Evolutionary conservation across 768 basidiomycete genomes (phyloP), one percentile per base, ranked within the genome.

Genomic region (Scleroderma bovista): DNA sequence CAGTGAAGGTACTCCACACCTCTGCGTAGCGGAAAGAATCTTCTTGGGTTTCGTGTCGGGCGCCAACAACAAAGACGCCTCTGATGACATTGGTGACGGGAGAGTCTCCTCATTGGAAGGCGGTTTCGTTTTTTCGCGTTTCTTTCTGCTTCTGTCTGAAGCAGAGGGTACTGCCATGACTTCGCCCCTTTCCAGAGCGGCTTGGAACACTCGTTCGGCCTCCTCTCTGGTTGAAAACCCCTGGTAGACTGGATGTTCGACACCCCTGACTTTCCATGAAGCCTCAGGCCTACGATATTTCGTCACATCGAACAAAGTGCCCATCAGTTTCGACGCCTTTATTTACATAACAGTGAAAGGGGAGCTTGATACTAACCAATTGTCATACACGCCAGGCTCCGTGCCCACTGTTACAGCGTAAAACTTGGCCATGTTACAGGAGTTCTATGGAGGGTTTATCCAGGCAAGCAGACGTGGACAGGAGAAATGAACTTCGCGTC

Each of bases 281-380:
- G 69, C 72, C 57, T 78, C 72, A 10, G 72, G 58, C 80, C 80
- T 81, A 57, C 60, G 47, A 36, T 33, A 38, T 55, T 15, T 41
- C 37, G 29, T n/a, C n/a, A 33, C 6, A 32, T 47, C 42, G 44
- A 46, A 22, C 20, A 44, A 41, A 68, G 42, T 49, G 66, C 65
- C 68, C 33, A 24, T 75, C 24, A 46, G 47, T 40, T 24, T 37
- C 43, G 51, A 54, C 58, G 50, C 49, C 47, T 29, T 23, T 19
- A 48, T 46, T 44, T 13, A n/a, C n/a, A n/a, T n/a, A 41, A 43
- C 40, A 23, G n/a, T 47, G 52, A 46, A 44, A 47, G 29, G 39
- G 34, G 48, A 38, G 24, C 44, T 20, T 44, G 48, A 24, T 8
- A 61, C 63, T 34, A 38, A 60, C 62, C 57, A 62, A 46, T 41